Conservation (phyloP, 2,329 filamentous ascomycete species). For the Colletotrichum higginsianum region DNA sequence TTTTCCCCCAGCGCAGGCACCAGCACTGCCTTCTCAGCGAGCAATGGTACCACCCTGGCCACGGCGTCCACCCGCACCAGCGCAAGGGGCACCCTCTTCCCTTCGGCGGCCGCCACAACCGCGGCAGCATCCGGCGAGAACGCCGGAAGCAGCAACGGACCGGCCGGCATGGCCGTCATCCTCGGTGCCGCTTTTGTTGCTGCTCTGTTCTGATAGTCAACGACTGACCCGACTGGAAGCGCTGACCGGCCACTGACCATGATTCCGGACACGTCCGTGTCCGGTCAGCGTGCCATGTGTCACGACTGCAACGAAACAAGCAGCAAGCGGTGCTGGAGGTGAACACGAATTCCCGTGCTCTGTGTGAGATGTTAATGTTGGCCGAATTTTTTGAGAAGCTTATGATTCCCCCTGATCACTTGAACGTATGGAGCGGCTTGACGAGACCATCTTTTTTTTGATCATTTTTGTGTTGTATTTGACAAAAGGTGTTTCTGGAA, state of each 20-base stretch:
- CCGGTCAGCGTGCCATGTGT: conserved; percentile 37
- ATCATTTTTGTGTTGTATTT: conserved; percentile 4
- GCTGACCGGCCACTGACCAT: conserved; percentile 17
- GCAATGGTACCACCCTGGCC: conserved; percentile 30
- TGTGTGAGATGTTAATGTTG: conserved; percentile 42
- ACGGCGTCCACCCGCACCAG: conserved; percentile 21
- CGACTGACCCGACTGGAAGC: conserved; percentile 40
- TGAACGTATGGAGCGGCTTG: conserved; percentile 38
- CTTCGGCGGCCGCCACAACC: conserved; percentile 12
- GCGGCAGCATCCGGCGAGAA: conserved; percentile 5
- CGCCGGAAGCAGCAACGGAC: conserved; percentile 33
- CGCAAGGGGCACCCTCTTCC: conserved; percentile 17
- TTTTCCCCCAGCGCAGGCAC: conserved; percentile 28
- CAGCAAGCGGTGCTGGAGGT: conserved; percentile 20
- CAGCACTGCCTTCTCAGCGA: conserved; percentile 27
- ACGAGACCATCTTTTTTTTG: conserved; percentile 25
- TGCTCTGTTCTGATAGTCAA: conserved; percentile 36
- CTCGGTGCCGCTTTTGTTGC: conserved; percentile 40
- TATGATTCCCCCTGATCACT: conserved; percentile 40
- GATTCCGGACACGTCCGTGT: background rate
- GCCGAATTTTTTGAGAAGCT: conserved; percentile 22
- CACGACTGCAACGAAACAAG: conserved; percentile 41
- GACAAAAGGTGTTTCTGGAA: background rate
- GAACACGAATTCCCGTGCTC: conserved; percentile 30
- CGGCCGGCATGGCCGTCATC: conserved; percentile 37